Base-by-base conservation (phyloP, 2,329 filamentous ascomycete genomes). In the Fusarium coicis region DNA sequence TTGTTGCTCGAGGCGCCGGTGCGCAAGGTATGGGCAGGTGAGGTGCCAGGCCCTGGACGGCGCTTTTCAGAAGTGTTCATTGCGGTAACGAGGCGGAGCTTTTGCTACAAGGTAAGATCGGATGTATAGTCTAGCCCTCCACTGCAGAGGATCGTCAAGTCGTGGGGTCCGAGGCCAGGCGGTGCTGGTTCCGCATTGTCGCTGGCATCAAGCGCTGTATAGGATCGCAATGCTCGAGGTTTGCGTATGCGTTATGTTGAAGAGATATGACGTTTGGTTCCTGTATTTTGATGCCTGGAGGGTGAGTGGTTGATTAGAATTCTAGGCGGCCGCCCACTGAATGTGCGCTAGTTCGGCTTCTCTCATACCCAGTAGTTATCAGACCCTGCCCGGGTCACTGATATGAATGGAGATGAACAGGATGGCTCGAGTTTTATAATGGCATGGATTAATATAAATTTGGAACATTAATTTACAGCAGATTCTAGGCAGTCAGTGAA, bases 1-100 rank as follows among this genome's bases (percentile, higher is more conserved):
- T 74, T 76, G 57, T 80, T 80, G 44, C 67, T 81, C 66, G 66
- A 79, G 57, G 70, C 80, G 80, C 63, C 55, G 57, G 66, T 61
- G 40, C 68, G 71, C 21, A 67, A 21, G 47, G 66, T 65, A 68
- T 71, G 66, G 58, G 61, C 74, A 71, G 64, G 70, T 65, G 67
- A 76, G 77, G 69, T 72, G 61, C 77, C 79, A 57, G 73, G 47
- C 42, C 74, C 78, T 61, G 78, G 80, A 70, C 85, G 84, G 75
- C 85, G 84, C 79, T 85, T 87, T 67, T 87, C 84, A 52, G 84
- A 79, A 49, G 79, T 74, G 70, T 81, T 83, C 84, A 85, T 86
- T 55, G 66, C 66, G 37, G 56, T 50, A 60, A 55, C 50, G 50
- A 64, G 59, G 65, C 59, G 64, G 46, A 58, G 47, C 62, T 55